A percentile compares a stretch with the other conserved stretches of the same genome.
Conservation (phyloP, 768 basidiomycete species). For the Lactifluus rugatus region DNA sequence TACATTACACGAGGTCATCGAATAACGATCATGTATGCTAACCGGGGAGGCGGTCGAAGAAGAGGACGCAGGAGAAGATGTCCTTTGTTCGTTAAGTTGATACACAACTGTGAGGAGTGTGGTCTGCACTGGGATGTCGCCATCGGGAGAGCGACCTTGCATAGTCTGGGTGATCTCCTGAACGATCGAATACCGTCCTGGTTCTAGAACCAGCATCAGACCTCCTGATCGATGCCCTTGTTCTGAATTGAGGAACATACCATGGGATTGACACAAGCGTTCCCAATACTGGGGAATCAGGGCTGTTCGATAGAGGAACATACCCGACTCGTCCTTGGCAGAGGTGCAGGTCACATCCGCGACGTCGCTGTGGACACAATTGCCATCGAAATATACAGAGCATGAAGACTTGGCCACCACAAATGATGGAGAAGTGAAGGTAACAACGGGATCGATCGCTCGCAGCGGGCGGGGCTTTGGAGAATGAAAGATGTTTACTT, state of each 20-base stretch:
- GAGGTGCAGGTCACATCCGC: slow-evolving; percentile 21
- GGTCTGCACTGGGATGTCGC: slow-evolving; percentile 5
- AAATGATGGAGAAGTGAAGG: slow-evolving; percentile 42
- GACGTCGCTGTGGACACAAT: slow-evolving; percentile 43
- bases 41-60: slow-evolving; percentile 16
- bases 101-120: slow-evolving; percentile 24
- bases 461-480: slow-evolving; percentile 41
- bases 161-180: slow-evolving; percentile 43
- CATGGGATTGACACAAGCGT: slow-evolving; percentile 42
- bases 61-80: slow-evolving; percentile 10
- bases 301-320: slow-evolving; percentile 46
- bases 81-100: slow-evolving; percentile 20
- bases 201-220: slow-evolving; percentile 36
- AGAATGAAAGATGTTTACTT: slow-evolving; percentile 22
- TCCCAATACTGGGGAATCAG: slow-evolving; percentile 61
- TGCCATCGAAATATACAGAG: slow-evolving; percentile 42
- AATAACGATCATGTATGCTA: slow-evolving; percentile 13
- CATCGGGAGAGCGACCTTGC: slow-evolving; percentile 7
- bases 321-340: slow-evolving; percentile 7
- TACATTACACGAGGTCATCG: slow-evolving; percentile 16
- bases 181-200: slow-evolving; percentile 53
- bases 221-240: not conserved
- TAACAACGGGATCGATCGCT: slow-evolving; percentile 57
- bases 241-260: slow-evolving; percentile 29
- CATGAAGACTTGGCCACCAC: slow-evolving; percentile 47